These are phyloP conservation scores for Helenozyma rhizophorensis DNA, from an alignment of 805 yeast genomes.

Conservation along the genomic window DNA sequence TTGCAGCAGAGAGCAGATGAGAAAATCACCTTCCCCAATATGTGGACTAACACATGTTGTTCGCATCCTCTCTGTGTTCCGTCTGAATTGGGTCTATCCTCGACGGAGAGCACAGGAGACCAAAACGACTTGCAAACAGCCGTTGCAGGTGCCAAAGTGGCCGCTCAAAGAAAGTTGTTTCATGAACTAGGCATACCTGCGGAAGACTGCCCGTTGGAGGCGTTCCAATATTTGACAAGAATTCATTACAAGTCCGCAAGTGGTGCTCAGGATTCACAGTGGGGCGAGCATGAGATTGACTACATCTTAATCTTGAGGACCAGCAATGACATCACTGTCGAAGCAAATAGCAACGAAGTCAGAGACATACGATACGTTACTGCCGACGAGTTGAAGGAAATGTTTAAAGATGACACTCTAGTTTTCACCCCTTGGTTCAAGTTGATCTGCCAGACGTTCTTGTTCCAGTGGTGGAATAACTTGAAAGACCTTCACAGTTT, in stretches of 20 bases:
- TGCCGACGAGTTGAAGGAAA: slow-evolving; percentile 57
- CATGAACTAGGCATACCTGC: slow-evolving; percentile 87
- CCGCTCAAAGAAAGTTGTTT: slow-evolving; percentile 87
- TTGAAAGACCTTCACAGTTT: slow-evolving; percentile 55
- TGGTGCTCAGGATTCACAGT: slow-evolving; percentile 55
- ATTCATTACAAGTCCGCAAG: slow-evolving; percentile 88
- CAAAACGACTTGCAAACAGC: slow-evolving; percentile 48
- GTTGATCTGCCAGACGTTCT: slow-evolving; percentile 84
- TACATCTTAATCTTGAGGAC: slow-evolving; percentile 79
- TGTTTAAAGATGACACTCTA: slow-evolving; percentile 67
- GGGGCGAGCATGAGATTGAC: slow-evolving; percentile 99
- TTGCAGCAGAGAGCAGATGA: slow-evolving; percentile 95
- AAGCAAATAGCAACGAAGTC: slow-evolving; percentile 72
- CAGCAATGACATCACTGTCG: slow-evolving; percentile 46
- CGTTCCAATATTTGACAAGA: slow-evolving; percentile 82
- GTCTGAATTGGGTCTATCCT: slow-evolving; percentile 62
- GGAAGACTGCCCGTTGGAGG: slow-evolving; percentile 55
- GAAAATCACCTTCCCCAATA: slow-evolving; percentile 91
- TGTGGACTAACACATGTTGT: slow-evolving; percentile 99
- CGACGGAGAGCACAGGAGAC: slow-evolving; percentile 6
- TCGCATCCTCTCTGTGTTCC: slow-evolving; percentile 91
- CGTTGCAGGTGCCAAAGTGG: slow-evolving; percentile 73
- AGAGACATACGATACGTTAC: slow-evolving; percentile 75
- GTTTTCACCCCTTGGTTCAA: slow-evolving; percentile 98
- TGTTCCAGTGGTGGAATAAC: slow-evolving; percentile 92